Evolutionary conservation across 768 basidiomycete genomes (phyloP).

Genomic region (Suillus brevipes): DNA sequence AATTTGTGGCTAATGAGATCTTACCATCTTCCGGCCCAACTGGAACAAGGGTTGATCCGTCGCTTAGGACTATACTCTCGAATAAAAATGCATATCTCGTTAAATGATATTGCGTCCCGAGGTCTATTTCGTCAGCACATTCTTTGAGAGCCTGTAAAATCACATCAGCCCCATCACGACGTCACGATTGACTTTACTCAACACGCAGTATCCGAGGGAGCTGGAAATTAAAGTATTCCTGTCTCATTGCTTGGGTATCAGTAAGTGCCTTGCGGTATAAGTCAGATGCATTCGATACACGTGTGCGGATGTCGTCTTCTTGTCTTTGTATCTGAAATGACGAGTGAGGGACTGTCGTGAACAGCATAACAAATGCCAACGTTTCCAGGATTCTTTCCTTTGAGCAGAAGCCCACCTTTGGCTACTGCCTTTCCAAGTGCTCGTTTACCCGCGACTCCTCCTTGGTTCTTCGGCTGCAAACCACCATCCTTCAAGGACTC

Average conservation of each 20-base stretch:
- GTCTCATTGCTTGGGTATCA: slow-evolving; percentile 86
- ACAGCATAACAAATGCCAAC: slow-evolving; percentile 38
- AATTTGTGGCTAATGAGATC: slow-evolving; percentile 14
- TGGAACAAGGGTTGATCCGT: slow-evolving; percentile 81
- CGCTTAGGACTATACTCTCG: slow-evolving; percentile 86
- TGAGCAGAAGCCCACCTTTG: slow-evolving; percentile 85
- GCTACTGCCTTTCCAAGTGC: slow-evolving; percentile 89
- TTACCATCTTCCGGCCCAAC: slow-evolving; percentile 69
- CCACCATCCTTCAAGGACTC: slow-evolving; percentile 85
- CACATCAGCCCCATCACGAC: slow-evolving; percentile 13
- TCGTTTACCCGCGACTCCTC: slow-evolving; percentile 68
- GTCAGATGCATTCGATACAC: slow-evolving; percentile 86
- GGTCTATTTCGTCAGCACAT: slow-evolving; percentile 92
- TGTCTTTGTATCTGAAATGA: slow-evolving; percentile 74
- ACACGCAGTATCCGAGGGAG: slow-evolving; percentile 85
- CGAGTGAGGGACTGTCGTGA: slow-evolving; percentile 14
- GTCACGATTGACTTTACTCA: not conserved
- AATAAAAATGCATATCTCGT: slow-evolving; percentile 93
- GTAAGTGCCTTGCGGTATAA: slow-evolving; percentile 86
- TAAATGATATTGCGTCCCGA: slow-evolving; percentile 97
- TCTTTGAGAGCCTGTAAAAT: slow-evolving; percentile 79
- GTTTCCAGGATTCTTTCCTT: slow-evolving; percentile 90
- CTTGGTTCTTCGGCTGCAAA: slow-evolving; percentile 60
- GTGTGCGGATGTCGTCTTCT: slow-evolving; percentile 88
- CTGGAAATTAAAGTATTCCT: slow-evolving; percentile 98